A percentile compares a stretch with the other conserved stretches of the same genome.
Conservation (phyloP, 306 rosid species). For the Vigna radiata region DNA sequence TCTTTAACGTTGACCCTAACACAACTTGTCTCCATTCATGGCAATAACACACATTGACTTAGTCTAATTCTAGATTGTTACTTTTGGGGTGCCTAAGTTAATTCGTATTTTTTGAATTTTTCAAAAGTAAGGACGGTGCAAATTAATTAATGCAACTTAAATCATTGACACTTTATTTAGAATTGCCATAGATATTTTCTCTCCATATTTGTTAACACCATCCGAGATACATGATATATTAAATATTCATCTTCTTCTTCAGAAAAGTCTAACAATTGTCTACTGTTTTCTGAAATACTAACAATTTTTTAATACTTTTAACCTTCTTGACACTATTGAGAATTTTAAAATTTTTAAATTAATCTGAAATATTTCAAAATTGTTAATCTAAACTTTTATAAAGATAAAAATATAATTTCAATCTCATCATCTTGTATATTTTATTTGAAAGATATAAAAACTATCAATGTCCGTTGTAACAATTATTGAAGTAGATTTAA, state of each 20-base stretch:
- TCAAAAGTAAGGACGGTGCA: slow-evolving; percentile 39
- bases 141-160: background rate
- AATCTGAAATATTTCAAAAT: background rate
- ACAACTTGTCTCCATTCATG: slow-evolving; percentile 14
- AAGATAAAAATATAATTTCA: too few relatives aligned
- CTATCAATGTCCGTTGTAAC: too few relatives aligned
- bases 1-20: background rate
- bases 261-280: background rate
- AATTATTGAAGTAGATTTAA: too few relatives aligned
- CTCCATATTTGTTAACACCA: background rate
- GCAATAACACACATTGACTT: slow-evolving; percentile 25
- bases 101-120: slow-evolving; percentile 33
- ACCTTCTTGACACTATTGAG: background rate
- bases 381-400: background rate
- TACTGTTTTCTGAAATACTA: background rate
- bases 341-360: background rate
- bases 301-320: background rate
- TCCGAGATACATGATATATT: background rate
- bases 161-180: too few relatives aligned
- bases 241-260: background rate
- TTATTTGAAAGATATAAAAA: too few relatives aligned
- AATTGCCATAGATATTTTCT: too few relatives aligned
- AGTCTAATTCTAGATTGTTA: slow-evolving; percentile 31
- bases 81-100: background rate
- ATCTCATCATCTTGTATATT: too few relatives aligned